Conservation (phyloP, 805 yeast species). For the Wickerhamomyces xylosicus region DNA sequence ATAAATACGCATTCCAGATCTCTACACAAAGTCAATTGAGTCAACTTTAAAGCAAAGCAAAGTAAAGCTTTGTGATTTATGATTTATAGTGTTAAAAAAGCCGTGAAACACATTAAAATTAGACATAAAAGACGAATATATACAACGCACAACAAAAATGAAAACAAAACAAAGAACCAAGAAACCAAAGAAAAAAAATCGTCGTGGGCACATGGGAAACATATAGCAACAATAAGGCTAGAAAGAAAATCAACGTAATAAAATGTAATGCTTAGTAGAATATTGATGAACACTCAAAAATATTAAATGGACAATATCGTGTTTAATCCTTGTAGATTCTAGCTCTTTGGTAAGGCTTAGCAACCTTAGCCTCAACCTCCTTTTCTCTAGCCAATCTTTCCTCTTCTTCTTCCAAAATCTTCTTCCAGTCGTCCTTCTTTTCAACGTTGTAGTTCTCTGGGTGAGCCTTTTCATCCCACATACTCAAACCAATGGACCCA, state of each 20-base stretch:
- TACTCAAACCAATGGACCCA: conserved; percentile 56
- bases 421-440: conserved; percentile 36
- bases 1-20: no score
- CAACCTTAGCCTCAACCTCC: conserved; percentile 9
- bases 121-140: no score
- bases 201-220: background rate
- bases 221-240: background rate
- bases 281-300: background rate
- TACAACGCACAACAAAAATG: background rate
- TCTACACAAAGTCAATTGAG: no score
- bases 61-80: no score
- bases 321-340: conserved; percentile 22
- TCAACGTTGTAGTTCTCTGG: conserved; percentile 25
- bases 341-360: conserved; percentile 23
- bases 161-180: no score
- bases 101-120: no score
- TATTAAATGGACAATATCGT: background rate
- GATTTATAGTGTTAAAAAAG: no score
- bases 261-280: no score
- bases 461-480: conserved; percentile 51
- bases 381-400: conserved; percentile 19
- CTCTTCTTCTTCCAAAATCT: conserved; percentile 33
- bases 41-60: no score
- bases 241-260: no score
- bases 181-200: background rate